phyloP scores from a whole-genome alignment of 805 yeast genomes.

The Pichia thaimueangensis region DNA sequence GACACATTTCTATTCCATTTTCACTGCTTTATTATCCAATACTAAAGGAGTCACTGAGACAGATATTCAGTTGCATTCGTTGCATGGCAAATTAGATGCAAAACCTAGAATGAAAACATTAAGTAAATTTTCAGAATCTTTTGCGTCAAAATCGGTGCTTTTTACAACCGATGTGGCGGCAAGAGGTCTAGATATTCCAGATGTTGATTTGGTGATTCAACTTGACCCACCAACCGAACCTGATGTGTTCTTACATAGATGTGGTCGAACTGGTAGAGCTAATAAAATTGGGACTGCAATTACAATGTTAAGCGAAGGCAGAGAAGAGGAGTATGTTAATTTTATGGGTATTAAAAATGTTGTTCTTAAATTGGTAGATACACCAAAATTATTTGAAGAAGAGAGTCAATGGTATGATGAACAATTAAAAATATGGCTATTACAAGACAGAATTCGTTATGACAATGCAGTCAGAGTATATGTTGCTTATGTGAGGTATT shows the following conservation, averaged over 20 bases:
- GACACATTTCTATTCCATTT: slow-evolving; percentile 60
- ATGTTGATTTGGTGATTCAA: slow-evolving; percentile 91
- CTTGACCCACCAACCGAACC: slow-evolving; percentile 93
- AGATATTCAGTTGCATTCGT: slow-evolving; percentile 46
- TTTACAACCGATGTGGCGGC: slow-evolving; percentile 99
- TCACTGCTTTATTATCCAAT: slow-evolving; percentile 36
- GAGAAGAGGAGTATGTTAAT: slow-evolving; percentile 76
- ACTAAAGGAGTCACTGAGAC: slow-evolving; percentile 15
- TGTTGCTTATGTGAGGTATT: slow-evolving; percentile 77
- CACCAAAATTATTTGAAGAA: slow-evolving; percentile 17
- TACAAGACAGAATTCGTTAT: slow-evolving; percentile 71
- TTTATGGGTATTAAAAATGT: slow-evolving; percentile 73
- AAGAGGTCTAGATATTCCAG: slow-evolving; percentile 91
- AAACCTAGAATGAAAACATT: slow-evolving; percentile 72
- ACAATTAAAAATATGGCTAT: slow-evolving; percentile 45
- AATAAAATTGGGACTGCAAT: slow-evolving; percentile 76
- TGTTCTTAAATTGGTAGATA: slow-evolving; percentile 36
- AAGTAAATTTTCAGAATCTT: slow-evolving; percentile 46
- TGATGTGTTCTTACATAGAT: slow-evolving; percentile 83
- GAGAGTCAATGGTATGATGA: slow-evolving; percentile 24
- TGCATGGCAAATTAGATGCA: slow-evolving; percentile 89
- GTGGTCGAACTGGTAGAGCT: slow-evolving; percentile 95
- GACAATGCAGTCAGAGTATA: slow-evolving; percentile 76
- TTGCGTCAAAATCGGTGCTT: slow-evolving; percentile 48
- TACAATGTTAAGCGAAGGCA: slow-evolving; percentile 62